Percentiles rank a stretch among this genome's conserved stretches.
phyloP scores from a whole-genome alignment of 2,329 filamentous ascomycete species.

The Talaromyces sp. region DNA sequence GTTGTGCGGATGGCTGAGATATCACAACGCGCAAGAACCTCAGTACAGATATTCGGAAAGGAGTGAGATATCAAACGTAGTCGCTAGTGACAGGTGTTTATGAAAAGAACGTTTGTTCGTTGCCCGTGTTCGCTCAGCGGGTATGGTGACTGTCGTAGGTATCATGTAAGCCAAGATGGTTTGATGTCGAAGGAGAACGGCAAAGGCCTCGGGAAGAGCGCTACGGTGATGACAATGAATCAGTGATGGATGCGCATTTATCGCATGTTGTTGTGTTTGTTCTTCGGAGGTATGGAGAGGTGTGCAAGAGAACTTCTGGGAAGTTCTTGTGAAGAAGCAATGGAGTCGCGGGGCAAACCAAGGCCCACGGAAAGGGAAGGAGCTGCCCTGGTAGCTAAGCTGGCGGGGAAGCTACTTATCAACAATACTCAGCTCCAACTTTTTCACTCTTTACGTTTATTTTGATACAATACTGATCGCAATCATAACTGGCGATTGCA shows the following conservation, averaged over 20 bases:
- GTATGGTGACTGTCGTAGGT: background rate
- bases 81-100: background rate
- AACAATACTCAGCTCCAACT: background rate
- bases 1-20: background rate
- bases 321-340: background rate
- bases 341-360: constrained; percentile 12
- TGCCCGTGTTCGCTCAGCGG: background rate
- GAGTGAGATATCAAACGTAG: background rate
- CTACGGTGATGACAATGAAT: background rate
- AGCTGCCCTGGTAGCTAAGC: constrained; percentile 5
- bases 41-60: background rate
- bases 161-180: background rate
- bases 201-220: background rate
- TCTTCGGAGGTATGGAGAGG: background rate
- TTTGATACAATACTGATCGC: background rate
- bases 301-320: background rate
- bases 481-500: background rate
- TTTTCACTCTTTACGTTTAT: background rate
- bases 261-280: background rate
- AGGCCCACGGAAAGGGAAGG: constrained; percentile 14
- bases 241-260: background rate
- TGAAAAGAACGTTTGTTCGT: background rate
- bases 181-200: background rate
- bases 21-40: background rate
- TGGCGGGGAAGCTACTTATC: constrained; percentile 15